Base-by-base conservation (phyloP, 176 grass and related monocot genomes). In the Aechmea fasciata region DNA sequence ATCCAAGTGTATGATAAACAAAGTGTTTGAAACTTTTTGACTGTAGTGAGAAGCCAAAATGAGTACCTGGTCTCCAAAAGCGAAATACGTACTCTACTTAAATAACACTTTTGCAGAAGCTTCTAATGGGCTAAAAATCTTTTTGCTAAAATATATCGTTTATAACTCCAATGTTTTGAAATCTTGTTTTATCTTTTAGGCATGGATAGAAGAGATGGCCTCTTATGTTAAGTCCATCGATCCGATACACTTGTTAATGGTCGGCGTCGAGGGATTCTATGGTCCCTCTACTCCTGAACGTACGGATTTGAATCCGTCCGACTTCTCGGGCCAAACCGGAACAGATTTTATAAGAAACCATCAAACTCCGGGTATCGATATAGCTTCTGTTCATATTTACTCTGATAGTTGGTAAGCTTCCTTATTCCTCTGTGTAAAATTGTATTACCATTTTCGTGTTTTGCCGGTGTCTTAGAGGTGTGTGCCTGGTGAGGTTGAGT, bases 131-230 rank as follows among this genome's bases (percentile, higher is more conserved):
- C 33, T 41, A 41, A 7, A 41, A 41, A 41, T 41, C 33, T 41
- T 2, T 26, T 26, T 26, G 33, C 33, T 7, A 41, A 41, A 41
- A 41, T 41, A 0, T 41, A 41, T 41, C 33, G 33, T 41, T 41
- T 41, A 3, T 19, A 22, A 6, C 55, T 57, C 18, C 2, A 49
- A 12, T 61, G 49, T 67, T 53, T 79, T 70, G 2, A 83, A 80
- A 9, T 54, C 10, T 25, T 4, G 11, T 6, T 11, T 26, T 85
- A 61, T 41, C 14, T 57, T 33, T 3, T 78, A 96, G 86, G 86
- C 73, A 81, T 96, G 89, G 88, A 90, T 96, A 79, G 76, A 92
- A 81, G 93, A 92, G 73, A 96, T 96, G 89, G 71, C 70, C 19
- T 53, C 73, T 64, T 78, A 85, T 69, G 88, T 92, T 48, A 96